Conservation (phyloP, 495 filamentous ascomycete genomes). For the Endocarpon pusillum region DNA sequence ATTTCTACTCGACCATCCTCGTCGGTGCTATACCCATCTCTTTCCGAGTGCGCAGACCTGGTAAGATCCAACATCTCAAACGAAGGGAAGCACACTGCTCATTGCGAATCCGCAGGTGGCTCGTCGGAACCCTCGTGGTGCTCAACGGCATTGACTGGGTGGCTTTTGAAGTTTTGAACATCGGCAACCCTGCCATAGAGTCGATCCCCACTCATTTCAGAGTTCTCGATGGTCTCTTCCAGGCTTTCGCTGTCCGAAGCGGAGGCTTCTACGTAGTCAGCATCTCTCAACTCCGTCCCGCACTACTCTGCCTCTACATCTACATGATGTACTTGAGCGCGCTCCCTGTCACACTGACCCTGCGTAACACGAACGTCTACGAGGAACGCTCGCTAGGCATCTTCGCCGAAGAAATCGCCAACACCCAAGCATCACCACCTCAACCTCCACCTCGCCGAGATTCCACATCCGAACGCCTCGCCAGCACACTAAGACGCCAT, state of each 20-base stretch:
- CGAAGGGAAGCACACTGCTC: too few relatives aligned
- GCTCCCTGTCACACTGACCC: constrained; percentile 44
- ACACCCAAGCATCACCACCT: constrained; percentile 4
- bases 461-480: constrained; percentile 5
- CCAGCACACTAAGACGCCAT: constrained; percentile 3
- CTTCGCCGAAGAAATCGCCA: constrained; percentile 28
- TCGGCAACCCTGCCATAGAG: constrained; percentile 49
- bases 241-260: constrained; percentile 63
- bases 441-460: constrained; percentile 9
- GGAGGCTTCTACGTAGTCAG: constrained; percentile 74
- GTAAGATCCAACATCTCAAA: too few relatives aligned
- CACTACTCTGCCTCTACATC: constrained; percentile 66
- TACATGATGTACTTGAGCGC: constrained; percentile 78
- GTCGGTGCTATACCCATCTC: constrained; percentile 68
- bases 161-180: constrained; percentile 62
- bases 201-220: constrained; percentile 37
- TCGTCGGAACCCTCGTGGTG: constrained; percentile 50
- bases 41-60: constrained; percentile 64
- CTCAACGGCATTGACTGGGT: constrained; percentile 73
- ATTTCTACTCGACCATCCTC: constrained; percentile 67
- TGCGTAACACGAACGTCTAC: constrained; percentile 54
- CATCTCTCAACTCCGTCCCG: constrained; percentile 52
- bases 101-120: too few relatives aligned
- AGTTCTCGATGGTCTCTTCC: constrained; percentile 66
- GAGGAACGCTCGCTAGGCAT: constrained; percentile 58